These are phyloP conservation scores for Penicillium arizonense DNA, from an alignment of 495 filamentous ascomycete species.

Conservation along the genomic window DNA sequence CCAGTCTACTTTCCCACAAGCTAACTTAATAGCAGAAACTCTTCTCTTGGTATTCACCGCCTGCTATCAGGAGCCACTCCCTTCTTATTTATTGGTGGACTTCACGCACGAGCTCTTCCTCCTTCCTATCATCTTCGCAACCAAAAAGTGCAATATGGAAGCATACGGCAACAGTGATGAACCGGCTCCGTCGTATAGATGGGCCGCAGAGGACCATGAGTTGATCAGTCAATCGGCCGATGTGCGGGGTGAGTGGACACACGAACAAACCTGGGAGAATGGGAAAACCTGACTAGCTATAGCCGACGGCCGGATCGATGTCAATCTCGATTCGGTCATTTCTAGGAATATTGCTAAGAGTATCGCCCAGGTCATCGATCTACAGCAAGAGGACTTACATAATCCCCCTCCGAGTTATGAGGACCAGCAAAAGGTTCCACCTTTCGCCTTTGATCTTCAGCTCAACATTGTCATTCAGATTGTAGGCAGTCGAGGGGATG, in stretches of 20 bases:
- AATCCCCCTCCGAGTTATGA: background rate
- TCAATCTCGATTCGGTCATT: constrained; percentile 22
- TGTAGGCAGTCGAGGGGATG: constrained; percentile 45
- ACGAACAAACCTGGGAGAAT: background rate
- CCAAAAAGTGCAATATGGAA: no score
- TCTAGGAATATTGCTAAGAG: constrained; percentile 14
- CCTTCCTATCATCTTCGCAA: no score
- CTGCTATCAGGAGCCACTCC: no score
- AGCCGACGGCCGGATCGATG: constrained; percentile 23
- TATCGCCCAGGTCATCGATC: constrained; percentile 1
- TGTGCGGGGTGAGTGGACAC: constrained; percentile 5
- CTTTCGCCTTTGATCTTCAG: no score
- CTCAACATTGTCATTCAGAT: constrained; percentile 19
- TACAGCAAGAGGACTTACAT: constrained; percentile 9
- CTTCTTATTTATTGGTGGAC: no score
- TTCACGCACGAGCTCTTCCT: no score
- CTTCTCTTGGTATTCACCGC: no score
- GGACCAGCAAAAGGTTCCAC: background rate
- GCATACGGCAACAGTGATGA: no score
- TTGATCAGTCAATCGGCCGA: constrained; percentile 2
- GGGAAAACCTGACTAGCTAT: background rate
- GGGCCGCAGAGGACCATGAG: no score
- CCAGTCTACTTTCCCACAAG: no score
- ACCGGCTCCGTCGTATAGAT: no score
- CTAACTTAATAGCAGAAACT: no score